A percentile compares a stretch with the other conserved stretches of the same genome.
These are phyloP conservation scores for Thermothelomyces thermophilus DNA, from an alignment of 2,329 filamentous ascomycete species.

Conservation along the genomic window DNA sequence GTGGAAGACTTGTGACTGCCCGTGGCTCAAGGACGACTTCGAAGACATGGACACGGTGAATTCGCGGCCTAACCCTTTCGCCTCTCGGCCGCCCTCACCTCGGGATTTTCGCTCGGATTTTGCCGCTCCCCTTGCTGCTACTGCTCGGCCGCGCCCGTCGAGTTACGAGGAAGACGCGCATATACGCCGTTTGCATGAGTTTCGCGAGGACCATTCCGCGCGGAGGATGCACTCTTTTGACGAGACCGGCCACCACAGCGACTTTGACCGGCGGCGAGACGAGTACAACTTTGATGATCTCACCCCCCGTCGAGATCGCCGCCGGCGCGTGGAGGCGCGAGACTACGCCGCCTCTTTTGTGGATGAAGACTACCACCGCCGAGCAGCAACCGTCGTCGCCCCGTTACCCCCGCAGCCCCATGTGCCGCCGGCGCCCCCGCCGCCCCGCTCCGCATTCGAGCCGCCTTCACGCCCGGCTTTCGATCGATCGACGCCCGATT, in stretches of 20 bases:
- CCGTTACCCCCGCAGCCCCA: constrained; percentile 27
- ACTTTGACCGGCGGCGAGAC: constrained; percentile 29
- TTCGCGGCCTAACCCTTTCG: constrained; percentile 30
- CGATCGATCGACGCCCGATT: constrained; percentile 32
- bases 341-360: constrained; percentile 52
- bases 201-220: constrained; percentile 38
- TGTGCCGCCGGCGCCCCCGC: constrained; percentile 25
- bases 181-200: constrained; percentile 41
- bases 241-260: constrained; percentile 31
- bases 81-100: constrained; percentile 27
- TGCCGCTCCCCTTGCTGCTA: constrained; percentile 20
- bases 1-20: constrained; percentile 80
- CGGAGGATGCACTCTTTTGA: constrained; percentile 33
- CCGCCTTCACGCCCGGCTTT: constrained; percentile 23
- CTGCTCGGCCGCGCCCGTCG: constrained; percentile 27
- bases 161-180: constrained; percentile 44
- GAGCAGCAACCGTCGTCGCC: constrained; percentile 32
- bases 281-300: constrained; percentile 37
- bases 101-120: constrained; percentile 28
- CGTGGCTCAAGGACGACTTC: constrained; percentile 65
- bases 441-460: constrained; percentile 24
- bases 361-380: constrained; percentile 51
- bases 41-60: constrained; percentile 44
- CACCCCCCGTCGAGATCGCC: constrained; percentile 31
- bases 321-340: constrained; percentile 35